Conservation (phyloP, 2,329 filamentous ascomycete genomes). For the Rhytidhysteron rufulum region DNA sequence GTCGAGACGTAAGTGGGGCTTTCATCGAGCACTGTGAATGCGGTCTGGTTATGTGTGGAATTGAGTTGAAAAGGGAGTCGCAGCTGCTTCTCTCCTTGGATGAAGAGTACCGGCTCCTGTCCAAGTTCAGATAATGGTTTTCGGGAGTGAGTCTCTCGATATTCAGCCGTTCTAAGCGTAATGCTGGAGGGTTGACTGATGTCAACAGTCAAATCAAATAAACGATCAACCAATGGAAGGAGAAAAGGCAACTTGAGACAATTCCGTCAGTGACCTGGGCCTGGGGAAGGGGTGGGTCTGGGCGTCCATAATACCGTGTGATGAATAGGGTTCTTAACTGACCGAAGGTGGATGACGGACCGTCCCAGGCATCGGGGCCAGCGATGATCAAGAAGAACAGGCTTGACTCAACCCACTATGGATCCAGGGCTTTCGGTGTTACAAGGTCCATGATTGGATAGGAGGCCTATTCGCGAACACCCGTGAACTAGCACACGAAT, state of each 20-base stretch:
- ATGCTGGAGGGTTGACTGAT: slow-evolving; percentile 11
- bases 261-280: slow-evolving; percentile 10
- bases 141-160: slow-evolving; percentile 10
- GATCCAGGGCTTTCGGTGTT: slow-evolving; percentile 15
- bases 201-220: slow-evolving; percentile 6
- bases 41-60: slow-evolving; percentile 3
- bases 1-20: slow-evolving; percentile 2
- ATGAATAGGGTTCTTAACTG: slow-evolving; percentile 10
- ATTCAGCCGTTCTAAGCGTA: slow-evolving; percentile 12
- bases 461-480: slow-evolving; percentile 5
- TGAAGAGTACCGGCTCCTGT: slow-evolving; percentile 14
- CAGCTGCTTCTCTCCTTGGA: slow-evolving; percentile 14
- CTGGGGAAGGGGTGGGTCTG: slow-evolving; percentile 8
- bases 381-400: slow-evolving; percentile 14
- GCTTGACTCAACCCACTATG: slow-evolving; percentile 20
- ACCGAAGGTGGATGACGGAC: slow-evolving; percentile 14
- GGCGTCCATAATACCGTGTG: slow-evolving; percentile 19
- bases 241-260: slow-evolving; percentile 10
- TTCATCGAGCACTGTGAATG: slow-evolving; percentile 6
- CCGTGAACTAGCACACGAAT: slow-evolving; percentile 15
- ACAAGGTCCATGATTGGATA: slow-evolving; percentile 13
- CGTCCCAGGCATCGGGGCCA: slow-evolving; percentile 11
- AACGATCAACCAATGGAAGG: slow-evolving; percentile 6
- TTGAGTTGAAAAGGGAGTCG: slow-evolving; percentile 7
- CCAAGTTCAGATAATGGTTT: slow-evolving; percentile 16